These are phyloP conservation scores for Ambrosiella cleistominuta DNA, from an alignment of 2,329 filamentous ascomycete genomes.

Conservation along the genomic window DNA sequence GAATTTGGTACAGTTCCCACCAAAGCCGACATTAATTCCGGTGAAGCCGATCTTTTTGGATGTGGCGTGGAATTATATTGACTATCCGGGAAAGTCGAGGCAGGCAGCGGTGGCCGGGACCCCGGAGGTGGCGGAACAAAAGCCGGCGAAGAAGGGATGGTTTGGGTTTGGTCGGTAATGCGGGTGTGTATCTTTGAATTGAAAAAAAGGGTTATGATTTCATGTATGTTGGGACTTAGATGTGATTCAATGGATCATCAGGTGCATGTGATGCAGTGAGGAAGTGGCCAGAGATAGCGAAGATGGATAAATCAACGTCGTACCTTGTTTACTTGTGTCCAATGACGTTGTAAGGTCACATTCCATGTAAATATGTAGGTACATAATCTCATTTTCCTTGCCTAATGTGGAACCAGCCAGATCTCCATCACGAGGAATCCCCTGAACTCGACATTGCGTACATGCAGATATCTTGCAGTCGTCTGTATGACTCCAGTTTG, in stretches of 20 bases:
- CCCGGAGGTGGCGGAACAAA: slow-evolving; percentile 19
- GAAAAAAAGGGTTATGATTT: not conserved
- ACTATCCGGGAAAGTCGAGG: slow-evolving; percentile 53
- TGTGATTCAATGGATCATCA: not conserved
- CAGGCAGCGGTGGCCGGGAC: slow-evolving; percentile 16
- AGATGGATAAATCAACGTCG: no score
- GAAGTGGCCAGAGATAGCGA: no score
- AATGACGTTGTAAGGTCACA: no score
- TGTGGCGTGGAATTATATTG: slow-evolving; percentile 93
- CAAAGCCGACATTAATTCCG: slow-evolving; percentile 58
- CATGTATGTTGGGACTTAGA: not conserved
- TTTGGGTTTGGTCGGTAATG: slow-evolving; percentile 49
- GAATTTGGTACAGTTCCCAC: slow-evolving; percentile 76
- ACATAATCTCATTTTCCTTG: no score
- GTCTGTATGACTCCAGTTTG: no score
- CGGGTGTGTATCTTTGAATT: not conserved
- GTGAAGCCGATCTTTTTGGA: slow-evolving; percentile 94
- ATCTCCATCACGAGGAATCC: no score
- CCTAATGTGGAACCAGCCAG: no score
- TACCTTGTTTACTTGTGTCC: no score
- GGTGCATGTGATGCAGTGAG: not conserved
- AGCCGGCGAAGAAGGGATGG: slow-evolving; percentile 53
- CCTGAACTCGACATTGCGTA: no score
- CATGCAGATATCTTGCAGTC: no score
- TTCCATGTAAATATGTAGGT: no score